Evolutionary conservation across 2,329 filamentous ascomycete species (phyloP), one percentile per base, ranked within the genome.

Genomic region (Triangularia setosa): DNA sequence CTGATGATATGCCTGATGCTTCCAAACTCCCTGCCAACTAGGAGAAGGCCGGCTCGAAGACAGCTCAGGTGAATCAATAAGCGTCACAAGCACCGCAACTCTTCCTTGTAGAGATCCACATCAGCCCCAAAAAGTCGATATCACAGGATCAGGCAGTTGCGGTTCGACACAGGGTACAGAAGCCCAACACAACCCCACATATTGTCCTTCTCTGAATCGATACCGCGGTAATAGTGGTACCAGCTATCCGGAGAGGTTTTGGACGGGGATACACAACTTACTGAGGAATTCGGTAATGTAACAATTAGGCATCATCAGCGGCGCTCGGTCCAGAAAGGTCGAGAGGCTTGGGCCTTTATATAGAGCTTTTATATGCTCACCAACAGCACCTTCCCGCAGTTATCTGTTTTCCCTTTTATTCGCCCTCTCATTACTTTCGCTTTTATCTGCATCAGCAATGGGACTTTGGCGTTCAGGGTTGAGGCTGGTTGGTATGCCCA

Each of bases 1-100:
- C 84, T 62, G 87, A 88, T 65, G 90, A 90, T 64, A 84, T 85
- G 72, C 91, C 88, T 40, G 88, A 88, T 69, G 83, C 91, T 76
- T 85, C 85, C 53, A 89, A 87, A 69, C 83, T 97, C 62, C 92
- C 92, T 59, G 70, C 79, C 64, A 84, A 77, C 70, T 84, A 83
- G 73, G 44, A n/a, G 35, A n/a, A 58, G 9, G 23, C 14, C 33
- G 1, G 25, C 27, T 30, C 27, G 11, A 30, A 30, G 27, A 11
- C 7, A 11, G 0, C 18, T 35, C 27, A 14, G 52, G 30, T 14
- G 30, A 35, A 12, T 11, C 4, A 40, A 40, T 14, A 5, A n/a
- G 16, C 16, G 33, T 40, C 14, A 7, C 6, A 5, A n/a, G 14
- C 16, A n/a, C 16, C 33, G 33, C 14, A 16, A 40, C 16, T 40